Evolutionary conservation across 352 stramenopile species (phyloP), one percentile per base, ranked within the genome.

Genomic region (Pythium coloratum): DNA sequence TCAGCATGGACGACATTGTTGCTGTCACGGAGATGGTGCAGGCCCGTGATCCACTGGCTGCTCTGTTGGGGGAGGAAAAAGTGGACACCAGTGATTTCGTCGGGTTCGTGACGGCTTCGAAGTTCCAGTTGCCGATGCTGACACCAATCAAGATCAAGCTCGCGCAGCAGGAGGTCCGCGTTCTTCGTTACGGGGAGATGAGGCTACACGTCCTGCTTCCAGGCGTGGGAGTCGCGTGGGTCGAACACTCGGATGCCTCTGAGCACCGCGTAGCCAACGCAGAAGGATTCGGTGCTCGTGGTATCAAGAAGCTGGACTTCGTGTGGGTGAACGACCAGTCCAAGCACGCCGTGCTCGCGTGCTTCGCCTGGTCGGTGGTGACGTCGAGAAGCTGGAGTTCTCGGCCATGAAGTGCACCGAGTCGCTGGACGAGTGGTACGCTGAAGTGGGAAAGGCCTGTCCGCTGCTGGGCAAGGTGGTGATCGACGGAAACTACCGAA

Each of bases 261-360:
- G 42, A 50, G 42, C 42, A 16, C 8, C 42, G 42, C 14, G 26
- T 16, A 16, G n/a, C 16, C 13, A 50, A 26, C n/a, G 42, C 42
- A 3, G n/a, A 4, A 6, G 42, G 42, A 3, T 50, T 50, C 16
- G 42, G 42, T 13, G 16, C 42, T 6, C 42, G 42, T 16, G 42
- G 13, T 0, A 50, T 47, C 42, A 6, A 50, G n/a, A 6, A 26
- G 5, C 14, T 50, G 3, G 42, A 50, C 16, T 50, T 50, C 13
- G 42, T 28, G 16, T 26, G 42, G 42, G 42, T 50, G 42, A 50
- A 50, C 42, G 42, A 50, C n/a, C 42, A 50, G 42, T 50, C 42
- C 42, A 50, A 28, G 42, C 42, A 50, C 42, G 42, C 42, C 2
- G 42, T 50, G 42, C 42, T 50, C 14, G 42, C 42, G 4, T 50